Conservation (phyloP, 768 basidiomycete genomes). For the Russula brevipes region DNA sequence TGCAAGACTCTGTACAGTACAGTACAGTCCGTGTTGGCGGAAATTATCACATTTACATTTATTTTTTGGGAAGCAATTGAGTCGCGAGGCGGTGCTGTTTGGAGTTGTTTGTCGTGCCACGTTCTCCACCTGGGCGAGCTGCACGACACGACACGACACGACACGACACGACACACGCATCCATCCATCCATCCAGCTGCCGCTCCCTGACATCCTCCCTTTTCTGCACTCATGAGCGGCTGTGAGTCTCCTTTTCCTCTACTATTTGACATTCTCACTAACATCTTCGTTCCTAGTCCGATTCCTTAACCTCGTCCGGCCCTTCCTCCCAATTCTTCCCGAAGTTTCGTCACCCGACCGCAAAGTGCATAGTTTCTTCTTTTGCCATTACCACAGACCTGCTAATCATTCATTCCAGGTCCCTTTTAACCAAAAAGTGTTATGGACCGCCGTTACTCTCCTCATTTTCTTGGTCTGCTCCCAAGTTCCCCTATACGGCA, state of each 20-base stretch:
- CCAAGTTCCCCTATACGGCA: slow-evolving; percentile 97
- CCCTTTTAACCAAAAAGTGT: slow-evolving; percentile 95
- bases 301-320: slow-evolving; percentile 96
- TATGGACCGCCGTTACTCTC: slow-evolving; percentile 99
- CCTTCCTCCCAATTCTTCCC: slow-evolving; percentile 93
- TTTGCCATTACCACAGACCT: slow-evolving; percentile 1
- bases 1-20: no score
- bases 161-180: neutral
- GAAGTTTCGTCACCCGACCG: slow-evolving; percentile 98
- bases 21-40: no score
- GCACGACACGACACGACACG: neutral
- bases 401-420: slow-evolving; percentile 47
- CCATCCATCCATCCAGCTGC: slow-evolving; percentile 17
- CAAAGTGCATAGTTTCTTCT: slow-evolving; percentile 52
- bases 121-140: neutral
- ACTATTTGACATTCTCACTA: neutral
- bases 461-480: slow-evolving; percentile 99
- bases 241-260: slow-evolving; percentile 44
- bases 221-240: slow-evolving; percentile 61
- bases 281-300: slow-evolving; percentile 53
- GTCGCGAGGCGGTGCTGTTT: slow-evolving; percentile 11
- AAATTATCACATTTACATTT: no score
- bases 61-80: no score
- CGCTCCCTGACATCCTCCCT: slow-evolving; percentile 25
- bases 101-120: slow-evolving; percentile 25